phyloP scores from a whole-genome alignment of 2,329 filamentous ascomycete species.

The Myriangium duriaei region DNA sequence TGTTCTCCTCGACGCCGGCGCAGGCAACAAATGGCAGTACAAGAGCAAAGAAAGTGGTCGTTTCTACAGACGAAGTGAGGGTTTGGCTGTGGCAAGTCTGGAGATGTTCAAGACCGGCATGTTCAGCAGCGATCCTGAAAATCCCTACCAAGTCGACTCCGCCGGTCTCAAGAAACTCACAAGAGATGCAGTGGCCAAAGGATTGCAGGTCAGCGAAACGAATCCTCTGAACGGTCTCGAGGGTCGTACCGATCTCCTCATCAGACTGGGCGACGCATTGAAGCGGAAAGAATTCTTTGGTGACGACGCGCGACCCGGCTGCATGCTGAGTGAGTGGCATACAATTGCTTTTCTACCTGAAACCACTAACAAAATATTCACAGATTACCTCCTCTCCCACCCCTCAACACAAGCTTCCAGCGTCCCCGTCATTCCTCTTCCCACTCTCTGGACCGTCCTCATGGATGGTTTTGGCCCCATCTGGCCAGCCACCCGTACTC shows the following conservation, averaged over 20 bases:
- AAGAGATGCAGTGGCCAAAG: slow-evolving; percentile 60
- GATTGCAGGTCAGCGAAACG: slow-evolving; percentile 67
- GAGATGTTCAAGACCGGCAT: slow-evolving; percentile 92
- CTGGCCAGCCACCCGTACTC: slow-evolving; percentile 78
- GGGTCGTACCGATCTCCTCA: slow-evolving; percentile 67
- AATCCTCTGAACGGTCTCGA: slow-evolving; percentile 79
- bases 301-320: slow-evolving; percentile 70
- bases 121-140: slow-evolving; percentile 70
- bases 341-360: slow-evolving; percentile 3
- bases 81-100: slow-evolving; percentile 61
- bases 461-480: slow-evolving; percentile 78
- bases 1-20: slow-evolving; percentile 74
- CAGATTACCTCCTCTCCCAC: slow-evolving; percentile 87
- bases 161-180: slow-evolving; percentile 64
- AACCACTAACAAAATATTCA: slow-evolving; percentile 13
- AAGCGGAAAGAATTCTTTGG: slow-evolving; percentile 76
- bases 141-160: slow-evolving; percentile 84
- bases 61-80: slow-evolving; percentile 74
- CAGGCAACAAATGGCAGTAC: slow-evolving; percentile 83
- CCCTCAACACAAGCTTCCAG: slow-evolving; percentile 81
- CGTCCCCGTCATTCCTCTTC: slow-evolving; percentile 72
- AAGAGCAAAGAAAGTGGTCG: slow-evolving; percentile 81
- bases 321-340: slow-evolving; percentile 65
- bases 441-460: slow-evolving; percentile 80
- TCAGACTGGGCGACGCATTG: slow-evolving; percentile 63